Base-by-base conservation (phyloP, 2,329 filamentous ascomycete species). In the Sporothrix phasma region DNA sequence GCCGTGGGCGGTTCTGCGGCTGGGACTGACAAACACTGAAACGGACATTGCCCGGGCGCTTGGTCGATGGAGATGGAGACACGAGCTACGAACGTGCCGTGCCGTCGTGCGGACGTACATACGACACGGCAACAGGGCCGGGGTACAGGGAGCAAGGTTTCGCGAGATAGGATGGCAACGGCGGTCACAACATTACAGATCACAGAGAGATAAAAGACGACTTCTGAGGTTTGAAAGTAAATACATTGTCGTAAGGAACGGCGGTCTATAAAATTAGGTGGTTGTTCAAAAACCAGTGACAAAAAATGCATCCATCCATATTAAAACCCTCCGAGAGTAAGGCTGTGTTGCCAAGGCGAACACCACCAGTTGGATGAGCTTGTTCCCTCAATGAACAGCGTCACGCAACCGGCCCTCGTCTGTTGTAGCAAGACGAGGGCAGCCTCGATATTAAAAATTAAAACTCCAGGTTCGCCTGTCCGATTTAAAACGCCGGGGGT, bases 241-340 rank as follows among this genome's bases (percentile, higher is more conserved):
- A n/a, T 7, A 26, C 29, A n/a, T 43, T 26, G 54, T 26, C 13
- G n/a, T n/a, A 39, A 39, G 11, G 31, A 29, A 26, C 19, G 54
- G 47, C 37, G 22, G 22, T 58, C 54, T 58, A 58, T 41, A 58
- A n/a, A 43, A 58, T 58, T 58, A 58, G 24, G 24, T n/a, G 39
- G 51, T 31, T 17, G n/a, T n/a, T n/a, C n/a, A 19, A 39, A 37
- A 54, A 54, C n/a, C 31, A 39, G 41, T 8, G 8, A 51, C 1
- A 31, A 19, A 53, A 39, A 39, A 24, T 11, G 29, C 31, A 56
- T 51, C 26, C 47, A 37, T 39, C 31, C 51, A 39, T 5, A 24
- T 39, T 15, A 24, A 56, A 19, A 56, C 13, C 31, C 31, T 29
- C 31, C 31, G 26, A 54, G 51, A 47, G 45, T 24, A 22, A 37